Evolutionary conservation across 129 eudicot genomes (phyloP), one percentile per base, ranked within the genome.

Genomic region (Mikania micrantha): DNA sequence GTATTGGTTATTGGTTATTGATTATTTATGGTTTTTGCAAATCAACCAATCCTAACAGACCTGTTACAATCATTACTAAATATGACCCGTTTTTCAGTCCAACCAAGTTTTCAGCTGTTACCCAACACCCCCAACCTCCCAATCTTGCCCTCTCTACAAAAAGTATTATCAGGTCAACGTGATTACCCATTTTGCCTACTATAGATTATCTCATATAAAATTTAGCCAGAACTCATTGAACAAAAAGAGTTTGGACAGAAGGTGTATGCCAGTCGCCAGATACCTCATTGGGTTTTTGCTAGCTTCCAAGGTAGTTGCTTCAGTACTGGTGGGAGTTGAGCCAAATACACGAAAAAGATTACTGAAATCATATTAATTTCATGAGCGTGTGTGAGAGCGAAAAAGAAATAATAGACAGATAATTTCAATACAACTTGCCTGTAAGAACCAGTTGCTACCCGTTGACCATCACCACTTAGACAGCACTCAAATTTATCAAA

Each of bases 251-350:
- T 48, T 32, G 32, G 62, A 15, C 52, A 69, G 22, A 45, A 60
- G 44, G 35, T 66, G 53, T 34, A n/a, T n/a, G n/a, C n/a, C n/a
- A 40, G 34, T 12, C n/a, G 5, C 39, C 8, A 16, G 45, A 48
- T 80, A 93, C 99, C 99, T 89, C 99, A 89, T 93, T 31, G 98
- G 98, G 62, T 89, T 86, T 89, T 89, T 93, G 92, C 98, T 88
- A 34, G 98, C 98, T 77, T 93, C 99, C 77, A 93, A 72, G 64
- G 95, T 93, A 36, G 96, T 84, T 29, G 87, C 88, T 76, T 93
- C 99, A 12, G 90, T 79, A 69, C 96, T 86, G 31, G 86, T 93
- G 32, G 90, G 65, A 29, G 67, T 85, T 25, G 83, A 74, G 29
- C 96, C 96, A 79, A 93, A 93, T 66, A 93, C 95, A 21, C 99